Conservation (phyloP, 805 yeast genomes). For the Starmerella lactis-condensi region DNA sequence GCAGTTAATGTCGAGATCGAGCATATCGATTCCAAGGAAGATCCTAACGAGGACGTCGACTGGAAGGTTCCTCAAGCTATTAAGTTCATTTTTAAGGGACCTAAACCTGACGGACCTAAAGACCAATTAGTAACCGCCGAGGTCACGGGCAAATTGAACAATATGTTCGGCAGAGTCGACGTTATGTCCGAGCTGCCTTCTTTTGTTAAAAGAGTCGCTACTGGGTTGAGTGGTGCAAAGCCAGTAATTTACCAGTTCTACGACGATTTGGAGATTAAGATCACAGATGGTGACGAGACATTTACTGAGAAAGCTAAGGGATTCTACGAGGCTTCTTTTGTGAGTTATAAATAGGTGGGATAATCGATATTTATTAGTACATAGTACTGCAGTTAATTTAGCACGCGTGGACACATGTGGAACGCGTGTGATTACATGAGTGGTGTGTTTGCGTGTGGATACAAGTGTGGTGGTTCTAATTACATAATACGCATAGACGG, state of each 20-base stretch:
- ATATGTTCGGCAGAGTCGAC: slow-evolving; percentile 75
- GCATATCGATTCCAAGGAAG: slow-evolving; percentile 35
- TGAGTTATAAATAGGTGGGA: too few relatives aligned
- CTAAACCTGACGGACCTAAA: slow-evolving; percentile 26
- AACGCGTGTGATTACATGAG: too few relatives aligned
- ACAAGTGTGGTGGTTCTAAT: too few relatives aligned
- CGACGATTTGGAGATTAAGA: slow-evolving; percentile 37
- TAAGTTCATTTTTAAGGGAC: slow-evolving; percentile 38
- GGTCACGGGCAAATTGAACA: slow-evolving; percentile 40
- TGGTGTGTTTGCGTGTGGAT: too few relatives aligned
- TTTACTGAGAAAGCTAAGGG: slow-evolving; percentile 42
- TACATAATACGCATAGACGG: too few relatives aligned
- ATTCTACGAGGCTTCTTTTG: slow-evolving; percentile 69
- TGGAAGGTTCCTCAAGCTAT: slow-evolving; percentile 75
- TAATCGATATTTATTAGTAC: too few relatives aligned
- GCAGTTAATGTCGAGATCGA: slow-evolving; percentile 40
- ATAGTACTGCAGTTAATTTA: too few relatives aligned
- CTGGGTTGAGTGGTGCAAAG: slow-evolving; percentile 87
- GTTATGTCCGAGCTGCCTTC: slow-evolving; percentile 94
- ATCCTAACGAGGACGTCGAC: slow-evolving; percentile 46
- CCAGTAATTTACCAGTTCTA: slow-evolving; percentile 93
- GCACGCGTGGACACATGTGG: too few relatives aligned
- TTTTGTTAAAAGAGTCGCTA: slow-evolving; percentile 79
- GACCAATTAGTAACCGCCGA: slow-evolving; percentile 26
- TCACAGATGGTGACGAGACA: slow-evolving; percentile 25